Base-by-base conservation (phyloP, 1,284 basidiomycete genomes). In the Leccinum colubrinum region DNA sequence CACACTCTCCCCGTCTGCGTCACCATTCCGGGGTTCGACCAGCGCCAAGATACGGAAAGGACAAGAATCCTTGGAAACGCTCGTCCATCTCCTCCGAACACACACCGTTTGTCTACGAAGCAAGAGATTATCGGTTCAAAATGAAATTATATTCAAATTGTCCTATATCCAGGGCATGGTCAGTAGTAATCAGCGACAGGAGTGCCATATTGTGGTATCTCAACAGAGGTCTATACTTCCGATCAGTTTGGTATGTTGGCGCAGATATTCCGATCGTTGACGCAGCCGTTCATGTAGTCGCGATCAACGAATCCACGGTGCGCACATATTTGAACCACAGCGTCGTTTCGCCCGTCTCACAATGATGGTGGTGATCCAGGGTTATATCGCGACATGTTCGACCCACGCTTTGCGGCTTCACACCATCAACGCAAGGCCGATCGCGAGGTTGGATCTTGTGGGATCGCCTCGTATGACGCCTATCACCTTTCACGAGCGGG, bases 151-250 rank as follows among this genome's bases (percentile, higher is more conserved):
- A 25, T 25, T 25, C 25, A 25, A 25, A 25, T 25, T 90, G 86
- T 67, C 79, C 97, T 3, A 87, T 91, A 0, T 97, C 92, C 14
- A 80, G 89, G 37, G 78, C 88, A 0, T 97, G 94, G 94, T 93
- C 91, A 2, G 71, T 96, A 20, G 84, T 88, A 12, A 85, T 97
- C 53, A 96, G 91, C 64, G 94, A 94, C 6, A 91, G 93, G 1
- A 92, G 87, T 62, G 94, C 90, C 0, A 89, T 90, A 12, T 68
- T 97, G 6, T 98, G 96, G 96, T 95, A 98, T 72, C 81, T 94
- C 59, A 97, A 98, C 70, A 82, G 88, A 46, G 86, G 90, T 14
- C 77, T 86, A 1, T 95, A 95, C 66, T 85, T 90, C 14, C 79
- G 88, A 59, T 90, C 90, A 0, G 87, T 94, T 39, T 86, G 86